Percentiles rank a stretch among this genome's conserved stretches.
Evolutionary conservation across 495 filamentous ascomycete species (phyloP).

Genomic region (Friedmanniomyces endolithicus): DNA sequence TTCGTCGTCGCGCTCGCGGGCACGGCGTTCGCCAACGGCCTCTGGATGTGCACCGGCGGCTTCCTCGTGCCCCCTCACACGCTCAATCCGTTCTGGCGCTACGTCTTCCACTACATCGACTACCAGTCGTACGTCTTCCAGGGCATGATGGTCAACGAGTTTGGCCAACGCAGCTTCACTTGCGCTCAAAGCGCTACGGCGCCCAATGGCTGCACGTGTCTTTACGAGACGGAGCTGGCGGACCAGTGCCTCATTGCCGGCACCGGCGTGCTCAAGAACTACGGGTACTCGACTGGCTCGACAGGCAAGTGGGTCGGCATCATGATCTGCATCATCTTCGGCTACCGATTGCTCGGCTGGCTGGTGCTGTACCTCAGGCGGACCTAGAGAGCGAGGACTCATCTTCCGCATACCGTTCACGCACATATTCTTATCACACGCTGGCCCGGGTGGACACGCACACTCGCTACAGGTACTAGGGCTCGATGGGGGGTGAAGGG

Average conservation of each 20-base stretch:
- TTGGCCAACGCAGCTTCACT: conserved; percentile 45
- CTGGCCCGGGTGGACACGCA: neutral
- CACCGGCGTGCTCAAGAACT: conserved; percentile 49
- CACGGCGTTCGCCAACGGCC: conserved; percentile 68
- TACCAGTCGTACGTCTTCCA: conserved; percentile 76
- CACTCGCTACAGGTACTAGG: neutral
- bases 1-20: conserved; percentile 67
- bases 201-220: conserved; percentile 46
- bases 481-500: too few species aligned
- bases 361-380: conserved; percentile 27
- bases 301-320: conserved; percentile 65
- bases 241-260: conserved; percentile 56
- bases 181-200: conserved; percentile 31
- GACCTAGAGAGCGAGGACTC: conserved; percentile 4
- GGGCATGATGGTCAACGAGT: conserved; percentile 86
- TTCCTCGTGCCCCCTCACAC: conserved; percentile 61
- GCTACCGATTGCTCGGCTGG: conserved; percentile 55
- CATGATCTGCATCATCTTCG: conserved; percentile 57
- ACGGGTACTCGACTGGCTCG: conserved; percentile 51
- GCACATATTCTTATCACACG: neutral
- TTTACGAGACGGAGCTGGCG: conserved; percentile 52
- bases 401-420: neutral
- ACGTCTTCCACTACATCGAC: conserved; percentile 75
- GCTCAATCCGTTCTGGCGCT: conserved; percentile 72
- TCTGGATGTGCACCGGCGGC: conserved; percentile 76